Evolutionary conservation across 495 filamentous ascomycete species (phyloP), one percentile per base, ranked within the genome.

Genomic region (Schizothecium vesticola): DNA sequence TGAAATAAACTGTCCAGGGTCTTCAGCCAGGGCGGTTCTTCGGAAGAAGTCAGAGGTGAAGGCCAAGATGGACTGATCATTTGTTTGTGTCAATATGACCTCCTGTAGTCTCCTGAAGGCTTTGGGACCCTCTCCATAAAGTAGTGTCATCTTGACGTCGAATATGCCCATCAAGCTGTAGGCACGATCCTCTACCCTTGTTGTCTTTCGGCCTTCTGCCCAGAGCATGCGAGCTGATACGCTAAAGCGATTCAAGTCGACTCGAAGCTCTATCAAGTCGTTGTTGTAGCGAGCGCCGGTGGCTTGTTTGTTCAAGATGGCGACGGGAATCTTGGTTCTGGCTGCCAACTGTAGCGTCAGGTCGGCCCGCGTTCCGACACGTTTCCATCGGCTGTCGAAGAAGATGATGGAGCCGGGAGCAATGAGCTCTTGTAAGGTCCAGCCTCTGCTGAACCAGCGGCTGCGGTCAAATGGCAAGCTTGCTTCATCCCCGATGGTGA

Each of bases 131-230:
- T 59, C 56, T 22, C 56, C 56, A 22, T 59, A 59, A 25, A 59
- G 56, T 1, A 59, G 6, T 25, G 56, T 22, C 56, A 25, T 59
- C 13, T 59, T 59, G 56, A 59, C 56, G 56, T 25, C 56, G 56
- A 59, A 59, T 12, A 59, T 59, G 56, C 56, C 56, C 56, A 59
- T 59, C 56, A 59, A 59, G 56, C 56, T 23, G 56, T 59, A 59
- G 56, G 56, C 56, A 12, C 56, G 10, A 13, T 59, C 56, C 56
- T 59, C 56, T 10, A 25, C 22, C 9, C 56, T 59, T 13, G 56
- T 59, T 25, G 56, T 59, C 1, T 13, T 1, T 23, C 56, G 56
- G 22, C 5, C 10, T 16, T 23, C 56, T 6, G 56, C 56, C 56
- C 56, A 59, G 21, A 59, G 22, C 22, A 59, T 59, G 24, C 56